A percentile compares a stretch with the other conserved stretches of the same genome.
Evolutionary conservation across 768 basidiomycete species (phyloP).

Genomic region (Strobilomyces echinocephalus): DNA sequence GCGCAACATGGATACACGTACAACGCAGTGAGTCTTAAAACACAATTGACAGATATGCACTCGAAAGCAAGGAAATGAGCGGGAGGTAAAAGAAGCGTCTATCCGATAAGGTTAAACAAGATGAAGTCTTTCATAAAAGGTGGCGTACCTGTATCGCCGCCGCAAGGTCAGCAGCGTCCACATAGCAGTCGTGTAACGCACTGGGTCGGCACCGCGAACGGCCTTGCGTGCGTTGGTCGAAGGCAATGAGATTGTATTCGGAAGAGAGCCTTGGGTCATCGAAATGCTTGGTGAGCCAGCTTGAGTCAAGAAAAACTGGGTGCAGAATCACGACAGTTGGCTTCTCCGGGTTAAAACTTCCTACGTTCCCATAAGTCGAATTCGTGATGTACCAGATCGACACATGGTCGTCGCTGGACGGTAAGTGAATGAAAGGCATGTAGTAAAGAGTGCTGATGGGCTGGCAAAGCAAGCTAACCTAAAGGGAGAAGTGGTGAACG

Average conservation of each 20-base stretch:
- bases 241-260: conserved; percentile 67
- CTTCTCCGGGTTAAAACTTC: conserved; percentile 60
- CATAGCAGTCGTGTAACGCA: conserved; percentile 66
- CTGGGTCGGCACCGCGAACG: conserved; percentile 50
- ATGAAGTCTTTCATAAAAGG: not conserved
- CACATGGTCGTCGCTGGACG: conserved; percentile 59
- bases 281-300: conserved; percentile 64
- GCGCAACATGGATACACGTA: conserved; percentile 33
- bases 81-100: conserved; percentile 62
- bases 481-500: not conserved
- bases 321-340: conserved; percentile 67
- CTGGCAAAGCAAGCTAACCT: conserved; percentile 27
- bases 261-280: conserved; percentile 57
- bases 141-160: conserved; percentile 54
- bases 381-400: conserved; percentile 73
- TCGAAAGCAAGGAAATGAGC: conserved; percentile 73
- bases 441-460: conserved; percentile 21
- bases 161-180: conserved; percentile 74
- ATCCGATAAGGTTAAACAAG: not conserved
- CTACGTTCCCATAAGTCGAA: conserved; percentile 51
- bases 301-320: conserved; percentile 62
- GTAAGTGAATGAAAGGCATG: conserved; percentile 70
- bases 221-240: conserved; percentile 66
- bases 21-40: conserved; percentile 62
- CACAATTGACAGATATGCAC: conserved; percentile 49